Evolutionary conservation across 306 rosid species (phyloP), one percentile per base, ranked within the genome.

Genomic region (Astragalus membranaceus): DNA sequence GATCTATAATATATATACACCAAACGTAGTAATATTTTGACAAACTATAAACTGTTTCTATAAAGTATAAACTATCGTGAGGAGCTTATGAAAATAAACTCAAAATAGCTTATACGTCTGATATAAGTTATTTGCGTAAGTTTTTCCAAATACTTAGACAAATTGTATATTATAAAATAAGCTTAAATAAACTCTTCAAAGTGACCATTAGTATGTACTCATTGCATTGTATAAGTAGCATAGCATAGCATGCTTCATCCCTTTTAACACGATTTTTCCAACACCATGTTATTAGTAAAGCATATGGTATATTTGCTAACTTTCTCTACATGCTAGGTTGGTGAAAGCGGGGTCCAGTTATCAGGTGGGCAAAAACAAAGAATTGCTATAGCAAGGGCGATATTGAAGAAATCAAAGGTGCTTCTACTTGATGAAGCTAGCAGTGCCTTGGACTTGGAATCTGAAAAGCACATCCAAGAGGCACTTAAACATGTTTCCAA

Each of bases 291-390:
- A 8, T 47, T 15, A 23, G 13, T 5, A 15, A 52, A 54, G 7
- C 54, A 76, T 16, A 47, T 39, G 33, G 50, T 32, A 46, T n/a
- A 68, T 15, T 64, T 42, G 20, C 42, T 37, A 35, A 14, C 15
- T 67, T 56, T 56, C 33, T 32, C 9, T 15, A 71, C 61, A 13
- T 16, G 23, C 8, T 39, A 87, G 95, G 91, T 90, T 62, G 96
- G 97, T 33, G 88, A 87, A 64, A 87, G 92, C 1, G 96, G 95
- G 41, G 88, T 80, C 62, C 98, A 94, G 64, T 78, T 94, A 75
- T 94, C 91, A 4, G 92, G 97, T n/a, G 96, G 97, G 7, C 96
- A 88, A 68, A 94, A 90, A 68, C 97, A 90, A 77, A 83, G 96
- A 75, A 80, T 90, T 37, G 95, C 95, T 55, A 87, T 90, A 78